Conservation (phyloP, 2,329 filamentous ascomycete genomes). For the Falciphora oryzae region DNA sequence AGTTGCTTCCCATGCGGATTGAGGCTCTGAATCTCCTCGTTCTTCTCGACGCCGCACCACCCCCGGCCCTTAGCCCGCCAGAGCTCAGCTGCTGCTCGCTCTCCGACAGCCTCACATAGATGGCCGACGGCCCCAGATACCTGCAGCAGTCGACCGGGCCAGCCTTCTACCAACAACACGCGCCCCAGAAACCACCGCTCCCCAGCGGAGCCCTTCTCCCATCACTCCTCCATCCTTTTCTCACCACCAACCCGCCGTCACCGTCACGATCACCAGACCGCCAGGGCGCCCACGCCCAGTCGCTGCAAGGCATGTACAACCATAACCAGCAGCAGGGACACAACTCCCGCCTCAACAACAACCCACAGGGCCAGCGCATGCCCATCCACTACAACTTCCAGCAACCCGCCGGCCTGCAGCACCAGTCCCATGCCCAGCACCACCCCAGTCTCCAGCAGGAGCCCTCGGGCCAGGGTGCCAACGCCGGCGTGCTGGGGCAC, state of each 20-base stretch:
- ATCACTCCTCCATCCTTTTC: conserved; percentile 27
- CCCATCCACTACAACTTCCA: conserved; percentile 67
- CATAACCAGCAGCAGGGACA: conserved; percentile 68
- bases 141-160: conserved; percentile 49
- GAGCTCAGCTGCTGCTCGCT: conserved; percentile 9
- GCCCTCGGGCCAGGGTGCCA: conserved; percentile 47
- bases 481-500: conserved; percentile 50
- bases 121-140: conserved; percentile 66
- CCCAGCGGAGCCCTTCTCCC: not conserved
- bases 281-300: conserved; percentile 24
- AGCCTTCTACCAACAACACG: conserved; percentile 51
- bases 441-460: conserved; percentile 56
- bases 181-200: conserved; percentile 26
- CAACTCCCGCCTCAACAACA: conserved; percentile 70
- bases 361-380: conserved; percentile 52
- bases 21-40: conserved; percentile 6
- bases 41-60: conserved; percentile 8
- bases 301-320: conserved; percentile 60
- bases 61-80: conserved; percentile 6
- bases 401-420: conserved; percentile 54
- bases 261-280: conserved; percentile 23
- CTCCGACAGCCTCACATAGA: conserved; percentile 41
- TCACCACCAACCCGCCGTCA: conserved; percentile 21
- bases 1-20: conserved; percentile 13
- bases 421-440: conserved; percentile 60